Evolutionary conservation across 2,329 filamentous ascomycete species (phyloP).

Genomic region (Colletotrichum neosansevieriae): DNA sequence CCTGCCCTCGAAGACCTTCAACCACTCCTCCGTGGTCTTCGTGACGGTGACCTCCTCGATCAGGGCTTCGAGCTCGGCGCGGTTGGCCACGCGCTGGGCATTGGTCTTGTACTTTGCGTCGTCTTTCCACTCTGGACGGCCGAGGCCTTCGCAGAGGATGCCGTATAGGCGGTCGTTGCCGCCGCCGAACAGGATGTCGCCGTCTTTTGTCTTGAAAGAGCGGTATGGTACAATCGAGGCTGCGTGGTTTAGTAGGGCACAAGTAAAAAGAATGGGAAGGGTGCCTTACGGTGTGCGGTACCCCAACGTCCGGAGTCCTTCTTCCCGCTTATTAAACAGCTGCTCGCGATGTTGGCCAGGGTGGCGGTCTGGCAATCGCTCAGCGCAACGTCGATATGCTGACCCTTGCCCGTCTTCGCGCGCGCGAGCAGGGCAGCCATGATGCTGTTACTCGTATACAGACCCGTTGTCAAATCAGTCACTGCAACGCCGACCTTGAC

Average conservation of each 20-base stretch:
- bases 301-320: conserved; percentile 93
- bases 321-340: conserved; percentile 87
- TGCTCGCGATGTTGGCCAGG: conserved; percentile 94
- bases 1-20: conserved; percentile 86
- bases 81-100: conserved; percentile 73
- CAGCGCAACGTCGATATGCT: conserved; percentile 91
- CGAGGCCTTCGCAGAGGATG: conserved; percentile 71
- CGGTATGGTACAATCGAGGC: conserved; percentile 98
- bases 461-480: conserved; percentile 92
- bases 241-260: conserved; percentile 48
- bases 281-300: conserved; percentile 84
- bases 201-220: conserved; percentile 81
- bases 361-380: conserved; percentile 97
- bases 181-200: conserved; percentile 77
- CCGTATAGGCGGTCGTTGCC: conserved; percentile 79
- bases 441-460: conserved; percentile 95
- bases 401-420: conserved; percentile 80
- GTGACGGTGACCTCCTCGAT: conserved; percentile 82
- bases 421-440: conserved; percentile 91
- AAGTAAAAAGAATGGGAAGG: conserved; percentile 27
- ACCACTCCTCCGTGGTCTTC: conserved; percentile 89
- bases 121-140: conserved; percentile 69
- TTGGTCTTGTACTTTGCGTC: conserved; percentile 73
- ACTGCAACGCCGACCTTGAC: conserved; percentile 98
- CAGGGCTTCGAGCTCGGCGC: conserved; percentile 79